Evolutionary conservation across 768 basidiomycete species (phyloP).

Genomic region (Mycena galopus): DNA sequence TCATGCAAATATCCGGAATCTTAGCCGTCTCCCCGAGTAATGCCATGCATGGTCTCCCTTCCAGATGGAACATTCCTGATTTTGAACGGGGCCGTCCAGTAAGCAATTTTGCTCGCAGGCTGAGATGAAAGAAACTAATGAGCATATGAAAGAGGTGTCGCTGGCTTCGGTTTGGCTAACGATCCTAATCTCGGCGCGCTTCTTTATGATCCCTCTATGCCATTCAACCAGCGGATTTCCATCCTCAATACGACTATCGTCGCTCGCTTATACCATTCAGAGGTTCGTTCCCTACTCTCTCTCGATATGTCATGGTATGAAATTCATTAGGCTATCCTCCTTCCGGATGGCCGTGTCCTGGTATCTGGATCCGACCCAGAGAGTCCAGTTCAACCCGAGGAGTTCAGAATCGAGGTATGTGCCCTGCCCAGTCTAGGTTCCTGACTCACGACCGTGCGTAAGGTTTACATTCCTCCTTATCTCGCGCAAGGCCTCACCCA

Average conservation of each 20-base stretch:
- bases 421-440: slow-evolving; percentile 39
- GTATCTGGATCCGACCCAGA: slow-evolving; percentile 69
- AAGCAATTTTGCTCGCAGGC: too few relatives aligned
- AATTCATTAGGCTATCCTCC: slow-evolving; percentile 68
- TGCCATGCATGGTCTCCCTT: slow-evolving; percentile 76
- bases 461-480: slow-evolving; percentile 92
- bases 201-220: slow-evolving; percentile 65
- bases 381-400: slow-evolving; percentile 61
- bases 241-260: slow-evolving; percentile 67
- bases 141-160: too few relatives aligned
- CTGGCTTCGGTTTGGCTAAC: slow-evolving; percentile 67
- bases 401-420: slow-evolving; percentile 71
- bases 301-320: too few relatives aligned
- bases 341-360: slow-evolving; percentile 70
- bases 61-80: slow-evolving; percentile 74
- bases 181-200: slow-evolving; percentile 63
- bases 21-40: slow-evolving; percentile 81
- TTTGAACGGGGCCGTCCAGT: slow-evolving; percentile 68
- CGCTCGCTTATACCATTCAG: slow-evolving; percentile 54
- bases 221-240: slow-evolving; percentile 63
- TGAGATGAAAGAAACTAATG: too few relatives aligned
- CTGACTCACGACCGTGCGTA: slow-evolving; percentile 26
- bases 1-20: too few relatives aligned
- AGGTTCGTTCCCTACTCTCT: slow-evolving; percentile 42
- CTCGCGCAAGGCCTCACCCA: slow-evolving; percentile 72